These are phyloP conservation scores for Tuber borchii DNA, from an alignment of 495 filamentous ascomycete species.

Conservation along the genomic window DNA sequence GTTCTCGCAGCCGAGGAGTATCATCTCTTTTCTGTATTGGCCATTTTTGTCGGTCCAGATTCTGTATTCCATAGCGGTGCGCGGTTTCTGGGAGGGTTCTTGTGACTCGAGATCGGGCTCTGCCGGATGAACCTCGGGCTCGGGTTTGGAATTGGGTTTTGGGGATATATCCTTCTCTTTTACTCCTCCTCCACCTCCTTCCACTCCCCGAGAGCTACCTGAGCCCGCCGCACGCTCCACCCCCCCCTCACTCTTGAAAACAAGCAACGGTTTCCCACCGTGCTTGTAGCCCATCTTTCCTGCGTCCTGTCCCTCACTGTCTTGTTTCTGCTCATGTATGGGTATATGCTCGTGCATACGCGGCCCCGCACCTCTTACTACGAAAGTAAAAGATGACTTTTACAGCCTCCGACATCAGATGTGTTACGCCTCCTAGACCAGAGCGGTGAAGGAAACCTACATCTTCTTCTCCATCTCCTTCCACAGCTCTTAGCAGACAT, in stretches of 20 bases:
- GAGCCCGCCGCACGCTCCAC: neutral
- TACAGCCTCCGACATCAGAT: neutral
- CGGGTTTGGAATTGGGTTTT: neutral
- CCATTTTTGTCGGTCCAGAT: neutral
- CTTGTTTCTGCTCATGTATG: neutral
- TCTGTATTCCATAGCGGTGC: neutral
- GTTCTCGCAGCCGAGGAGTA: neutral
- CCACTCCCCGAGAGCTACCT: neutral
- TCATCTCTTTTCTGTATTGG: constrained; percentile 1
- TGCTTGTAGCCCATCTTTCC: neutral
- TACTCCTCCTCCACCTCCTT: constrained; percentile 5
- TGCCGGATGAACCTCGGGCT: neutral
- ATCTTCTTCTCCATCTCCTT: constrained; percentile 3
- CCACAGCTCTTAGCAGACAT: constrained; percentile 2
- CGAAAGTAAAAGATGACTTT: constrained; percentile 2
- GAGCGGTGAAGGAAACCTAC: constrained; percentile 1
- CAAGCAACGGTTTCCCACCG: neutral
- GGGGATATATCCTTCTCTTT: neutral
- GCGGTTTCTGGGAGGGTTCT: neutral
- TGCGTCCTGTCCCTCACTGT: neutral
- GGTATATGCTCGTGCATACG: neutral
- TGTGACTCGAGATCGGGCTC: neutral
- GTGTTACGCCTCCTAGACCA: constrained; percentile 1
- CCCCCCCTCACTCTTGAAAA: neutral
- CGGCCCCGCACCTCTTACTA: constrained; percentile 1